phyloP scores from a whole-genome alignment of 306 rosid species.

The Rosa persica region DNA sequence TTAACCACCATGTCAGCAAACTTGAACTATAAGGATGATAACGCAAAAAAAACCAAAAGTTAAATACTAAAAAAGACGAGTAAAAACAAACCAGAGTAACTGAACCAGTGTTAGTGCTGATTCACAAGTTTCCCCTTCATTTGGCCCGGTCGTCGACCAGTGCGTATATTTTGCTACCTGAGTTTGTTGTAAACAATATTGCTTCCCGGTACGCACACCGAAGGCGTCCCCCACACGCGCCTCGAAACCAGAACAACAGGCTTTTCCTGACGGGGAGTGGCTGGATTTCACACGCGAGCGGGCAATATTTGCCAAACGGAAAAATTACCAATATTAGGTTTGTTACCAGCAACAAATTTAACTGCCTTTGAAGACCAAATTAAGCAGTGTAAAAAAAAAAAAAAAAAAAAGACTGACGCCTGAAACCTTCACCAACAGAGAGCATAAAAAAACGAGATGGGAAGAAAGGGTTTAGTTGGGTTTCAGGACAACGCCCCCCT shows the following conservation, averaged over 20 bases:
- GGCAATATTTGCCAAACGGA: no score
- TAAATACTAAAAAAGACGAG: not conserved
- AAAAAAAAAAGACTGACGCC: not conserved
- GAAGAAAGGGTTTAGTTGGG: no score
- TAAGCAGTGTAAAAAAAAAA: not conserved
- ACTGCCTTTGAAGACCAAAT: slow-evolving; percentile 18
- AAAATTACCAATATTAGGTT: slow-evolving; percentile 29
- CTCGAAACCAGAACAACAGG: not conserved
- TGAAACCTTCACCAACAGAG: slow-evolving; percentile 20
- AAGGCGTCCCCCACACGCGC: not conserved
- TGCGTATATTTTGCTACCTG: slow-evolving; percentile 16
- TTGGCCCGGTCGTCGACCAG: slow-evolving; percentile 20
- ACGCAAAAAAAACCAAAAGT: not conserved
- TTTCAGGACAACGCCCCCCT: no score
- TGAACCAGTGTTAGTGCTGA: slow-evolving; percentile 27
- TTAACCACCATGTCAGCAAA: slow-evolving; percentile 11
- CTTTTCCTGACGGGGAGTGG: not conserved
- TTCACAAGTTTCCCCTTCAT: slow-evolving; percentile 39
- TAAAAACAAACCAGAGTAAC: slow-evolving; percentile 32
- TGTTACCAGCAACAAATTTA: slow-evolving; percentile 32
- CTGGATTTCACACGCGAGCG: not conserved
- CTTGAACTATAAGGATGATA: not conserved
- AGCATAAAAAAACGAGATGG: not conserved
- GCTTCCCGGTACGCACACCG: not conserved
- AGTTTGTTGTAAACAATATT: slow-evolving; percentile 19